Base-by-base conservation (phyloP, 2,329 filamentous ascomycete species). In the Fusarium liriodendri region DNA sequence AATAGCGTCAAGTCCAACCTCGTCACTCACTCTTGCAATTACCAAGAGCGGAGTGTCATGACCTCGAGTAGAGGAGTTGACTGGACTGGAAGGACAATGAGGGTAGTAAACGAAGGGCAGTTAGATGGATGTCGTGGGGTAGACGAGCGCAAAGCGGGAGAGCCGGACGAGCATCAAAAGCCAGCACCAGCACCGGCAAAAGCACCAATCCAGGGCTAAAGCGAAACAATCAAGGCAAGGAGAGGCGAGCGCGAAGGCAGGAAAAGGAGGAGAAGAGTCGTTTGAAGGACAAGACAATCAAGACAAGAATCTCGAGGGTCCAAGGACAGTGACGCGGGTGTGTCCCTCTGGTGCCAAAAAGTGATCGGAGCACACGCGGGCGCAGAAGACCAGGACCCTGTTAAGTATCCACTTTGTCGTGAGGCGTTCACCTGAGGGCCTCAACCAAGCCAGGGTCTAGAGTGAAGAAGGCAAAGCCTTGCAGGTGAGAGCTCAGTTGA, bases 351-450 rank as follows among this genome's bases (percentile, higher is more conserved):
- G 58, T 58, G 59, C 75, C 71, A 74, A 68, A 72, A 61, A 69
- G 65, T 70, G 76, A 78, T 78, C 77, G 70, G 69, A 74, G 76
- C 74, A 72, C 69, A 75, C 71, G 64, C 73, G 71, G 70, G 72
- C 74, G 74, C 66, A 76, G 64, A 72, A 66, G 62, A 57, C 69
- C 69, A 64, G 60, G 72, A 47, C 77, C 77, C 61, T 77, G 77
- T 71, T 70, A 67, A 67, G 70, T 78, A 72, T 73, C 75, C 77
- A 78, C 75, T 65, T 61, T 62, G 47, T 60, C 61, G 35, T 70
- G 72, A 74, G 62, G 72, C 66, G 66, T 77, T 77, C 72, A 67
- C 60, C 71, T 50, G 63, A 69, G 47, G 61, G 61, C 61, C 62
- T 68, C 25, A 38, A 73, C 68, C 66, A 75, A 54, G 61, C 71